These are phyloP conservation scores for Cytospora paraplurivora DNA, from an alignment of 2,329 filamentous ascomycete species.

Conservation along the genomic window DNA sequence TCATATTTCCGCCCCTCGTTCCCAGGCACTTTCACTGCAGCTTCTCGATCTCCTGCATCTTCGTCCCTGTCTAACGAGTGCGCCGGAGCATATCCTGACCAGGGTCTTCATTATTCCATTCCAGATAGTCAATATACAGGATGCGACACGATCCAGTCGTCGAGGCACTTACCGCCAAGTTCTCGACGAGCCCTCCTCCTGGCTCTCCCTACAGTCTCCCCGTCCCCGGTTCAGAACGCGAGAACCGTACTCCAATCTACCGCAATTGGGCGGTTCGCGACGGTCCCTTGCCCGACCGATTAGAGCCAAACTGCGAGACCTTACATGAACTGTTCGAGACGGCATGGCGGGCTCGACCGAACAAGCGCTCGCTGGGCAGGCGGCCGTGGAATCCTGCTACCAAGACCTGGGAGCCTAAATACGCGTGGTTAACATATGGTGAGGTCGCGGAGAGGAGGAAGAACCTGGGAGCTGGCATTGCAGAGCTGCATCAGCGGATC, in stretches of 20 bases:
- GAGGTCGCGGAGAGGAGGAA: constrained; percentile 78
- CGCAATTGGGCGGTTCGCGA: constrained; percentile 79
- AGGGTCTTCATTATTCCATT: not conserved
- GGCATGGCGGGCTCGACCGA: constrained; percentile 62
- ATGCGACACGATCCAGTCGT: constrained; percentile 42
- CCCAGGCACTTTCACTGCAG: not conserved
- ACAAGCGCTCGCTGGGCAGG: constrained; percentile 74
- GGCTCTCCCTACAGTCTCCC: constrained; percentile 78
- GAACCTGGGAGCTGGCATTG: constrained; percentile 82
- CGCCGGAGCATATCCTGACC: not conserved
- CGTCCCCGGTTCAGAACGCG: constrained; percentile 71
- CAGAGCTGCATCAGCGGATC: constrained; percentile 75
- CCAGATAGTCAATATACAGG: constrained; percentile 1
- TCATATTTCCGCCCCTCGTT: not conserved
- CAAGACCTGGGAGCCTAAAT: constrained; percentile 73
- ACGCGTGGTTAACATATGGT: constrained; percentile 80
- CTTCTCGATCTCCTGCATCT: not conserved
- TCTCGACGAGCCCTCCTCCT: constrained; percentile 66
- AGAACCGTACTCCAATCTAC: constrained; percentile 76
- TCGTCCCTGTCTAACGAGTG: not conserved
- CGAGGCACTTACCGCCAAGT: constrained; percentile 51
- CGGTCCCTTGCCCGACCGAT: constrained; percentile 67
- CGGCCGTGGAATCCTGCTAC: constrained; percentile 76
- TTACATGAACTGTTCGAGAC: constrained; percentile 81
- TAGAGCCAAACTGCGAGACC: constrained; percentile 71